These are phyloP conservation scores for Penicillium goetzii DNA, from an alignment of 495 filamentous ascomycete species.

Conservation along the genomic window DNA sequence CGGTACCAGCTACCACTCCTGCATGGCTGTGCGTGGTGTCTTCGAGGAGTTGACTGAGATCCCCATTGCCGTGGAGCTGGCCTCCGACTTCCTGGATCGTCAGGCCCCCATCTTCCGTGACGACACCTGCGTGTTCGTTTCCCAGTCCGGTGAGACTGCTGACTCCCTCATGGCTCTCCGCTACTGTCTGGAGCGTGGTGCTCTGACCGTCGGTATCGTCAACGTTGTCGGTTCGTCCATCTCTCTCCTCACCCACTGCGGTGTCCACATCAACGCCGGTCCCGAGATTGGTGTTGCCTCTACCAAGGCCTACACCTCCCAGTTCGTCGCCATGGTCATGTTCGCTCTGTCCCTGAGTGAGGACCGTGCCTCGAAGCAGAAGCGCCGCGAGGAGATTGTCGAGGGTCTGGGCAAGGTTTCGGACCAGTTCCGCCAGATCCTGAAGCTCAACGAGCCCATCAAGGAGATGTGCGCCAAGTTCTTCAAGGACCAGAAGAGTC, in stretches of 20 bases:
- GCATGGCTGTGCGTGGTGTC: conserved; percentile 97
- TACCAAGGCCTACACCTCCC: conserved; percentile 98
- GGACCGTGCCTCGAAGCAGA: conserved; percentile 91
- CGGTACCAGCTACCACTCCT: conserved; percentile 96
- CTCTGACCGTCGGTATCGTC: conserved; percentile 95
- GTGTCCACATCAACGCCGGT: conserved; percentile 99
- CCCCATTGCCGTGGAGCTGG: conserved; percentile 93
- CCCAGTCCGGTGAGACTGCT: conserved; percentile 98
- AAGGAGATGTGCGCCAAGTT: conserved; percentile 87
- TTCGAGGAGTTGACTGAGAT: conserved; percentile 99
- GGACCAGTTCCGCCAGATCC: conserved; percentile 85
- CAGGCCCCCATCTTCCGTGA: conserved; percentile 99
- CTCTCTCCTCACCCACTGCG: conserved; percentile 96
- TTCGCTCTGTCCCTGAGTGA: conserved; percentile 95
- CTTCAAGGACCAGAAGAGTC: conserved; percentile 95
- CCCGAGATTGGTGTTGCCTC: conserved; percentile 99
- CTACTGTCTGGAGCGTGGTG: conserved; percentile 96
- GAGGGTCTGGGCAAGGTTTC: conserved; percentile 86
- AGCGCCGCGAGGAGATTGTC: conserved; percentile 95
- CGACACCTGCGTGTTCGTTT: conserved; percentile 98
- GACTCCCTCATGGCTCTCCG: conserved; percentile 96
- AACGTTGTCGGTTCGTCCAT: conserved; percentile 98
- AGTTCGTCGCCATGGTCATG: conserved; percentile 99
- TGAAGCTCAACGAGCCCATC: conserved; percentile 89
- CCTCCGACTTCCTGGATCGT: conserved; percentile 96